Evolutionary conservation across 1,139 yeast species (phyloP).

Genomic region (Williopsis jadinii): DNA sequence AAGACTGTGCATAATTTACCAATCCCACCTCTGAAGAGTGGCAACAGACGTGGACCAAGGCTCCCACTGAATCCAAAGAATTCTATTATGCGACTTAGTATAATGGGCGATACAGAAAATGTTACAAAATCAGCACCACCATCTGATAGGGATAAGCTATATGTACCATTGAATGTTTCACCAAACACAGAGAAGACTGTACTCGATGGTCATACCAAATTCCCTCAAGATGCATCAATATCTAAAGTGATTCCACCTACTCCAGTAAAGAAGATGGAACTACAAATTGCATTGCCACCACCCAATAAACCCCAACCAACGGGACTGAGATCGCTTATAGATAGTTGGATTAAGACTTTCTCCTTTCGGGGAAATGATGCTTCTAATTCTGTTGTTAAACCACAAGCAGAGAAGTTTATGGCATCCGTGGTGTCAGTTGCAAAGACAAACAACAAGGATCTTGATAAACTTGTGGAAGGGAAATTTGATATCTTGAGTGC

Average conservation of each 20-base stretch:
- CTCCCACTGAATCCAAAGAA: constrained; percentile 19
- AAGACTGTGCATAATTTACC: constrained; percentile 18
- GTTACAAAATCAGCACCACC: background rate
- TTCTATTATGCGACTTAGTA: constrained; percentile 17
- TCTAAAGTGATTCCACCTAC: constrained; percentile 51
- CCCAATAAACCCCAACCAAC: constrained; percentile 12
- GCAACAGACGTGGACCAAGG: constrained; percentile 13
- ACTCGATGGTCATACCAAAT: constrained; percentile 23
- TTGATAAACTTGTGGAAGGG: constrained; percentile 29
- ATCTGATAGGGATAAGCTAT: constrained; percentile 8
- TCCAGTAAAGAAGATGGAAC: constrained; percentile 59
- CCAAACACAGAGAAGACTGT: constrained; percentile 23
- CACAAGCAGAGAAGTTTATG: constrained; percentile 28
- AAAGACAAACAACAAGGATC: constrained; percentile 23
- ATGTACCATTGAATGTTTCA: constrained; percentile 12
- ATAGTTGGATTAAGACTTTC: constrained; percentile 21
- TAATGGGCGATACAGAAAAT: constrained; percentile 3
- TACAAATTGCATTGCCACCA: constrained; percentile 15
- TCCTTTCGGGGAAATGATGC: constrained; percentile 8
- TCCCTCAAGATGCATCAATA: constrained; percentile 36
- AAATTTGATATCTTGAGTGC: constrained; percentile 74
- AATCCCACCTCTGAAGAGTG: constrained; percentile 11
- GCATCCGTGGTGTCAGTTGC: constrained; percentile 33
- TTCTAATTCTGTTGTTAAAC: constrained; percentile 12
- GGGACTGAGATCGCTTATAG: constrained; percentile 18